Percentiles rank a stretch among this genome's conserved stretches.
Conservation (phyloP, 345 rosid species). For the Dimocarpus longan region DNA sequence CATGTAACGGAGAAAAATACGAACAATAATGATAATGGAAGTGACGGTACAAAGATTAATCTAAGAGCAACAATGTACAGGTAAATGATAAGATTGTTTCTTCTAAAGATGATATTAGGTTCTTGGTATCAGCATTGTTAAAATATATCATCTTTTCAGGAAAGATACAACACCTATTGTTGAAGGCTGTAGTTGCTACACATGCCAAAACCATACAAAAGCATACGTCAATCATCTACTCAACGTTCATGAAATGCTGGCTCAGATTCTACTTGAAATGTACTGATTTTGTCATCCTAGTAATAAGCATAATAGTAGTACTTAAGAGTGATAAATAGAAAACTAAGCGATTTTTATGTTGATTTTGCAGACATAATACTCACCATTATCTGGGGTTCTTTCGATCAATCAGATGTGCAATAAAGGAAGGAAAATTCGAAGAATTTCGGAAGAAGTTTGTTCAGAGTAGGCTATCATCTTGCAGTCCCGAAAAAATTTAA, state of each 20-base stretch:
- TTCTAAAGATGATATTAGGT: background rate
- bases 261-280: conserved; percentile 77
- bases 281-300: conserved; percentile 20
- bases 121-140: background rate
- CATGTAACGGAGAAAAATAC: conserved; percentile 23
- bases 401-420: conserved; percentile 53
- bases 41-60: conserved; percentile 58
- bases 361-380: conserved; percentile 68
- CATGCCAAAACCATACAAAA: conserved; percentile 73
- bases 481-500: conserved; percentile 12
- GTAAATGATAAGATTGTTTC: conserved; percentile 32
- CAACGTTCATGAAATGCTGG: conserved; percentile 77
- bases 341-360: background rate
- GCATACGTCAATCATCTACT: conserved; percentile 81
- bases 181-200: conserved; percentile 61
- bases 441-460: conserved; percentile 45
- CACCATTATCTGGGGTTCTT: conserved; percentile 72
- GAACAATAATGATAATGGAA: conserved; percentile 30
- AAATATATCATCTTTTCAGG: conserved; percentile 34
- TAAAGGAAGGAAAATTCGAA: conserved; percentile 55
- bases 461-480: conserved; percentile 39
- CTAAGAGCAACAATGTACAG: conserved; percentile 63
- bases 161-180: conserved; percentile 59
- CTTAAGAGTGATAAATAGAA: background rate
- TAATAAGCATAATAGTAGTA: background rate